Conservation (phyloP, 495 filamentous ascomycete species). For the Penicillium antarcticum region DNA sequence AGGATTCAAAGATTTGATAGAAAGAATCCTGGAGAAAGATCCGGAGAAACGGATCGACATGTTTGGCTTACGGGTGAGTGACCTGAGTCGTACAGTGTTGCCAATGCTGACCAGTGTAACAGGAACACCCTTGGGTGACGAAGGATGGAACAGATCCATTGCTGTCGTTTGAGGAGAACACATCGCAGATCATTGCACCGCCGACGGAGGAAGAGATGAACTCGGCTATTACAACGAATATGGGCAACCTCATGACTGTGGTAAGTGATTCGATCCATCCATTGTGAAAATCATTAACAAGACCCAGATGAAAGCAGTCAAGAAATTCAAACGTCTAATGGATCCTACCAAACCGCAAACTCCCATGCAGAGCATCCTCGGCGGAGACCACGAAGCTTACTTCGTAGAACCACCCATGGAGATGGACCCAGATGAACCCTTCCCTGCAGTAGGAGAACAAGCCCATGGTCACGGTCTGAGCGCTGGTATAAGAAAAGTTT, state of each 20-base stretch:
- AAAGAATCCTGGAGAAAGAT: constrained; percentile 70
- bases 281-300: constrained; percentile 10
- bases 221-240: constrained; percentile 82
- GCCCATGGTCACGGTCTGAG: constrained; percentile 46
- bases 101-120: constrained; percentile 7
- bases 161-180: constrained; percentile 82
- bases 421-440: constrained; percentile 47
- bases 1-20: constrained; percentile 66
- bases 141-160: constrained; percentile 75
- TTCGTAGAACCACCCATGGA: constrained; percentile 57
- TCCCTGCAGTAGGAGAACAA: constrained; percentile 19
- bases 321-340: constrained; percentile 71
- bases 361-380: constrained; percentile 55
- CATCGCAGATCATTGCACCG: constrained; percentile 67
- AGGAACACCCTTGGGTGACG: constrained; percentile 97
- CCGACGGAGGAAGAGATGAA: constrained; percentile 90
- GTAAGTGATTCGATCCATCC: constrained; percentile 48
- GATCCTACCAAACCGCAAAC: constrained; percentile 42
- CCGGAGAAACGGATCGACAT: constrained; percentile 77
- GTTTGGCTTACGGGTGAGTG: constrained; percentile 70
- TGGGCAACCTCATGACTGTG: constrained; percentile 78
- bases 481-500: constrained; percentile 45
- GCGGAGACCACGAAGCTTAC: constrained; percentile 45
- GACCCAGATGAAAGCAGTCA: constrained; percentile 85
- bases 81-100: neutral